These are phyloP conservation scores for Coccomyxa sp. DNA, from an alignment of 139 green algal species.

Conservation along the genomic window DNA sequence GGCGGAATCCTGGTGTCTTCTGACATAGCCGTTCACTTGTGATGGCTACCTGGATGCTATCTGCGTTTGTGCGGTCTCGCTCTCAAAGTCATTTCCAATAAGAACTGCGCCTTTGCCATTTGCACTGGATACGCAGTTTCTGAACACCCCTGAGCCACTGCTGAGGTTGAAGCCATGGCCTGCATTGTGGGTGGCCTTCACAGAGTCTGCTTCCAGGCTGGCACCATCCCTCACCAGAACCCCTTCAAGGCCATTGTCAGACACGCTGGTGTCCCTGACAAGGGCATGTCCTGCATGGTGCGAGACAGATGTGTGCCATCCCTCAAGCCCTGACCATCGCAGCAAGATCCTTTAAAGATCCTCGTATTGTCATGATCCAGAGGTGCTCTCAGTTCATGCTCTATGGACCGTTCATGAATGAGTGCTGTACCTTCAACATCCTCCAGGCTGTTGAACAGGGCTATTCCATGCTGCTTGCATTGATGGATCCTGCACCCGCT, in stretches of 20 bases:
- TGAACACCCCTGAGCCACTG: too few species aligned
- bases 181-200: too few species aligned
- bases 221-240: slow-evolving; percentile 36
- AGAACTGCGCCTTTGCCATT: too few species aligned
- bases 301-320: too few species aligned
- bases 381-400: neutral
- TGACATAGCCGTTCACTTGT: too few species aligned
- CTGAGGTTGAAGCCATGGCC: too few species aligned
- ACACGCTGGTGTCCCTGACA: slow-evolving; percentile 9
- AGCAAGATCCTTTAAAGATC: neutral
- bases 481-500: slow-evolving; percentile 22
- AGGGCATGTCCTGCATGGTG: neutral
- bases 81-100: too few species aligned
- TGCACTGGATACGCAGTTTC: too few species aligned
- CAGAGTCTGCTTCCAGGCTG: too few species aligned
- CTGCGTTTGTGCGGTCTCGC: too few species aligned
- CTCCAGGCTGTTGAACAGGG: slow-evolving; percentile 33
- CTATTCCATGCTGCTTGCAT: slow-evolving; percentile 42
- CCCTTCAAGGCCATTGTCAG: slow-evolving; percentile 29
- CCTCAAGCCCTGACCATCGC: neutral
- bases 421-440: slow-evolving; percentile 7
- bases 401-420: neutral
- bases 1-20: too few species aligned
- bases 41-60: too few species aligned
- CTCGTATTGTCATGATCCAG: neutral